A percentile compares a stretch with the other conserved stretches of the same genome.
phyloP scores from a whole-genome alignment of 1,284 basidiomycete genomes.

The Leccinum solheimii region DNA sequence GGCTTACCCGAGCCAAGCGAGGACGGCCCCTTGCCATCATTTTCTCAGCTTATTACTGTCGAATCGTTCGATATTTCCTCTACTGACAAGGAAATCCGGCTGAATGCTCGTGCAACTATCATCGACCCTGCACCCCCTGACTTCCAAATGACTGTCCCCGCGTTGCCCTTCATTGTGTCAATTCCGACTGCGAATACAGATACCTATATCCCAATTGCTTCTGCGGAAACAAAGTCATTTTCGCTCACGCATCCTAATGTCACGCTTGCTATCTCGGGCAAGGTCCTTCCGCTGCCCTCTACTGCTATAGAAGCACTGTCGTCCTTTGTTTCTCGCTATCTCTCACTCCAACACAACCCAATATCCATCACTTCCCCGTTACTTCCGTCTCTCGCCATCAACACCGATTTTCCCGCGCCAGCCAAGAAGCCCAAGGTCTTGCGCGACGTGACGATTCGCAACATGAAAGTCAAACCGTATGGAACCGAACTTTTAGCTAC shows the following conservation, averaged over 20 bases:
- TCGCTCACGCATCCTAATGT: constrained; percentile 66
- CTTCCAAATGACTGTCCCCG: constrained; percentile 51
- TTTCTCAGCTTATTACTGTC: constrained; percentile 60
- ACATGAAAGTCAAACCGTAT: constrained; percentile 68
- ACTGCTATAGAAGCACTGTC: constrained; percentile 53
- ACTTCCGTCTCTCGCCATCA: constrained; percentile 47
- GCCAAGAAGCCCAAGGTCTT: constrained; percentile 60
- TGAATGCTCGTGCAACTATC: constrained; percentile 58
- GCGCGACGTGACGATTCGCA: constrained; percentile 65
- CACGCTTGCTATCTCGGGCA: constrained; percentile 56
- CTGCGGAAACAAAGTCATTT: constrained; percentile 55
- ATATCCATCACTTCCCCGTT: constrained; percentile 59
- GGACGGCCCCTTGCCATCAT: constrained; percentile 49
- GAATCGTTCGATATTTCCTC: constrained; percentile 57
- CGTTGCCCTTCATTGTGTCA: constrained; percentile 61
- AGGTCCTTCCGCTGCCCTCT: constrained; percentile 54
- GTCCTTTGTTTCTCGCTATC: constrained; percentile 59
- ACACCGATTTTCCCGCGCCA: constrained; percentile 63
- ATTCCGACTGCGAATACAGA: constrained; percentile 34
- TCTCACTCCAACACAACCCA: constrained; percentile 54
- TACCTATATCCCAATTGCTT: constrained; percentile 47
- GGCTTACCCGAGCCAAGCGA: constrained; percentile 63
- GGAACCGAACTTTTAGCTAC: constrained; percentile 58
- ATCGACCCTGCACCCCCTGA: constrained; percentile 53
- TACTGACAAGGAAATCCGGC: constrained; percentile 41